Evolutionary conservation across 495 filamentous ascomycete genomes (phyloP).

Genomic region (Tuber microsphaerosporum): DNA sequence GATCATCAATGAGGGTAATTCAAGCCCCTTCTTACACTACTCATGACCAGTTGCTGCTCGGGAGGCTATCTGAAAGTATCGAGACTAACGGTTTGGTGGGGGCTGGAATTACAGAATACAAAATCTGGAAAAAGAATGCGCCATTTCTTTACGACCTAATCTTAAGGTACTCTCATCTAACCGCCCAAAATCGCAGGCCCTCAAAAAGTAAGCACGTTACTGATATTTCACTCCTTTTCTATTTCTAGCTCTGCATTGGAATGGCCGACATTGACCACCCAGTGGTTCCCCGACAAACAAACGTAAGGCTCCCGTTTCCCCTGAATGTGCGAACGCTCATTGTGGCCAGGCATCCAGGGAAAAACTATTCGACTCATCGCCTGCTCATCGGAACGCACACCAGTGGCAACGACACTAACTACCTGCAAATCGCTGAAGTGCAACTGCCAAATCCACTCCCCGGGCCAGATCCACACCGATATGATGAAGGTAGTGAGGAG

Average conservation of each 20-base stretch:
- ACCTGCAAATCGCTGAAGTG: conserved; percentile 87
- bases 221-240: conserved; percentile 7
- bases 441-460: conserved; percentile 74
- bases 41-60: background rate
- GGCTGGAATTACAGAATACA: conserved; percentile 65
- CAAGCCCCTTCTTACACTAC: background rate
- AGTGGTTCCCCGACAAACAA: conserved; percentile 97
- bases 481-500: conserved; percentile 85
- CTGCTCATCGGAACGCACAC: conserved; percentile 93
- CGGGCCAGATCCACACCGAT: conserved; percentile 65
- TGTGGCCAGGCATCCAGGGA: conserved; percentile 59
- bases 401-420: conserved; percentile 76
- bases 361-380: conserved; percentile 80
- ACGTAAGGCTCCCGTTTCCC: conserved; percentile 48
- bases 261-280: conserved; percentile 94
- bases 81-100: conserved; percentile 11
- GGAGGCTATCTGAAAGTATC: background rate
- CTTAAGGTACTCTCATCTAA: conserved; percentile 51
- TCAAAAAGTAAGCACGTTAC: background rate
- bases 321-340: conserved; percentile 20
- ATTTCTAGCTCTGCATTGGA: conserved; percentile 76
- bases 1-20: conserved; percentile 82
- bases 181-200: background rate
- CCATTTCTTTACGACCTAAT: conserved; percentile 98
- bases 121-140: conserved; percentile 99